These are phyloP conservation scores for Fusarium armeniacum DNA, from an alignment of 2,329 filamentous ascomycete species.

Conservation along the genomic window DNA sequence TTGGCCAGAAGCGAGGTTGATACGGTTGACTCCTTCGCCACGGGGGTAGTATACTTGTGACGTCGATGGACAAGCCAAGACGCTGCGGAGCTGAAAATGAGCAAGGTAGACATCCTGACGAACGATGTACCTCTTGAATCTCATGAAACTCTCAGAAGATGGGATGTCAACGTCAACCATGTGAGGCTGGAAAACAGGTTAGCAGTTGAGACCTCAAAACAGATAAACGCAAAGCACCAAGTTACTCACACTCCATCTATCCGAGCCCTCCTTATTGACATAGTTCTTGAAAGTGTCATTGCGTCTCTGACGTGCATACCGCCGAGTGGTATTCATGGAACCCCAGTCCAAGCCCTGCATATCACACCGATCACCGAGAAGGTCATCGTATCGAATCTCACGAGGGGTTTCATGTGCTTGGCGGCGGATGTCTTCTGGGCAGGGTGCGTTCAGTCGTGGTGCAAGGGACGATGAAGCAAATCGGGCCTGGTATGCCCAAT, in stretches of 20 bases:
- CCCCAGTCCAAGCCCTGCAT: conserved; percentile 73
- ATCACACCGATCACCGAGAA: conserved; percentile 69
- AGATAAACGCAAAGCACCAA: neutral
- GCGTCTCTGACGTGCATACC: conserved; percentile 63
- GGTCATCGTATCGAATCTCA: conserved; percentile 59
- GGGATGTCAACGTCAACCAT: conserved; percentile 52
- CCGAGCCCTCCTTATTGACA: conserved; percentile 64
- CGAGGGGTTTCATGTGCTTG: conserved; percentile 45
- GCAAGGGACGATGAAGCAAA: conserved; percentile 37
- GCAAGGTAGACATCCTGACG: conserved; percentile 66
- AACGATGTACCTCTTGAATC: conserved; percentile 70
- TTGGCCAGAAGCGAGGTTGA: conserved; percentile 65
- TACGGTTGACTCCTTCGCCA: conserved; percentile 62
- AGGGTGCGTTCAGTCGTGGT: conserved; percentile 48
- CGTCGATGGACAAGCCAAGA: conserved; percentile 69
- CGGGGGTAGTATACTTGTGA: conserved; percentile 71
- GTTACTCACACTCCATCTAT: conserved; percentile 63
- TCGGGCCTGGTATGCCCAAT: conserved; percentile 60
- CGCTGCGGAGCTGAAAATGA: conserved; percentile 77
- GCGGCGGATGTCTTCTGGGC: conserved; percentile 52
- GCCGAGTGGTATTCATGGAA: conserved; percentile 64
- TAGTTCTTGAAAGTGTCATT: conserved; percentile 69
- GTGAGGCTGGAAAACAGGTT: conserved; percentile 30
- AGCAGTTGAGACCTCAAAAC: conserved; percentile 12
- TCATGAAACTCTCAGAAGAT: conserved; percentile 66